A percentile compares a stretch with the other conserved stretches of the same genome.
Conservation (phyloP, 2,329 filamentous ascomycete species). For the Fusarium mangiferae region DNA sequence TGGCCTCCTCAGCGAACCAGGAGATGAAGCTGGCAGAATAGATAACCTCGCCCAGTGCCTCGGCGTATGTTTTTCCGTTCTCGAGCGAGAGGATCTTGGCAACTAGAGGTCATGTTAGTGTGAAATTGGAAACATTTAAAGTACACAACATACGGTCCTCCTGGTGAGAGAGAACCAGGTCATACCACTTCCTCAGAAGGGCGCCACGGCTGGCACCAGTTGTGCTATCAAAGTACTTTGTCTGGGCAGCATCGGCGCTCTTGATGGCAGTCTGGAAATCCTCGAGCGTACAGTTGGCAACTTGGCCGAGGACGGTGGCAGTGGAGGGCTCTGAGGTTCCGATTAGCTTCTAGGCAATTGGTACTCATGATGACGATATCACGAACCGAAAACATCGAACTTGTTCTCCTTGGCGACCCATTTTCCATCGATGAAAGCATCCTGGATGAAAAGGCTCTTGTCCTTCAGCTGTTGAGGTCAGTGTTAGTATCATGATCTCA, state of each 20-base stretch:
- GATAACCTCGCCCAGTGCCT: constrained; percentile 64
- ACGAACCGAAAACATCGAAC: constrained; percentile 44
- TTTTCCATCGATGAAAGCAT: constrained; percentile 44
- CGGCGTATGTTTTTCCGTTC: constrained; percentile 66
- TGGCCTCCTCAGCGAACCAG: constrained; percentile 65
- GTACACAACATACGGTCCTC: constrained; percentile 39
- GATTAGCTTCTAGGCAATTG: constrained; percentile 5
- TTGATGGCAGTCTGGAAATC: constrained; percentile 43
- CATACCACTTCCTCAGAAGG: constrained; percentile 44
- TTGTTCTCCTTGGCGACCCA: constrained; percentile 45
- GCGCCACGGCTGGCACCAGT: constrained; percentile 44
- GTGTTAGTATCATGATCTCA: constrained; percentile 18
- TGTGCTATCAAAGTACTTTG: constrained; percentile 42
- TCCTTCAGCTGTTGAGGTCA: constrained; percentile 38
- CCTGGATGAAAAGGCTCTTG: constrained; percentile 43
- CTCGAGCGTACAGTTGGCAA: constrained; percentile 44
- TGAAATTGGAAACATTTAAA: neutral
- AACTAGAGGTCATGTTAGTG: constrained; percentile 31
- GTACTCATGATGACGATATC: neutral
- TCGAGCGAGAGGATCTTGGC: constrained; percentile 56
- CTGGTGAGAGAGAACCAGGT: constrained; percentile 42
- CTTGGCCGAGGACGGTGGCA: constrained; percentile 42
- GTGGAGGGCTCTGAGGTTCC: constrained; percentile 39
- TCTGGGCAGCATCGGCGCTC: constrained; percentile 42
- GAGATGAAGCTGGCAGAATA: constrained; percentile 64